Conservation (phyloP, 2,329 filamentous ascomycete species). For the Neospermospora avenae region DNA sequence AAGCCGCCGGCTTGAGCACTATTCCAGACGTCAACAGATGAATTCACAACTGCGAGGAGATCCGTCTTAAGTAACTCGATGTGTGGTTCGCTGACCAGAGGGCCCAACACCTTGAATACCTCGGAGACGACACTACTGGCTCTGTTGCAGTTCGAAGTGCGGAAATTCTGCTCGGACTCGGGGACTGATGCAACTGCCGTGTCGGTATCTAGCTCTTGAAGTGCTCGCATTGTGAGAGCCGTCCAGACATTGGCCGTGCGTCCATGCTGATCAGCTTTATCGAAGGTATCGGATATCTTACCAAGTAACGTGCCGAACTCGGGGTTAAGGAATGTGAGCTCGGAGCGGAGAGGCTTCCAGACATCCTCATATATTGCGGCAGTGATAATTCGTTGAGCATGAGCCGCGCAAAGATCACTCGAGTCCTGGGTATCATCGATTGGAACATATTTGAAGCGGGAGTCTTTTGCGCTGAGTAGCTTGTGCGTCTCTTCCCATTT, state of each 20-base stretch:
- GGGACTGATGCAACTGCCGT: neutral
- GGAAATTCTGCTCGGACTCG: neutral
- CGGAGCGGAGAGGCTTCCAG: slow-evolving; percentile 18
- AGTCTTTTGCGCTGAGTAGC: slow-evolving; percentile 7
- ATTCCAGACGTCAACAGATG: slow-evolving; percentile 17
- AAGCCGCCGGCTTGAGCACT: slow-evolving; percentile 12
- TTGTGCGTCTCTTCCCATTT: slow-evolving; percentile 10
- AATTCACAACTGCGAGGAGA: slow-evolving; percentile 11
- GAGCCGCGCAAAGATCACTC: slow-evolving; percentile 11
- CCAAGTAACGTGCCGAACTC: slow-evolving; percentile 7
- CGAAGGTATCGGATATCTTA: slow-evolving; percentile 10
- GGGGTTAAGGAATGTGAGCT: slow-evolving; percentile 5
- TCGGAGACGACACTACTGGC: slow-evolving; percentile 9
- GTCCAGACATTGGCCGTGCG: slow-evolving; percentile 18
- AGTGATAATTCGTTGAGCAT: slow-evolving; percentile 21
- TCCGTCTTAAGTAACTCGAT: slow-evolving; percentile 5
- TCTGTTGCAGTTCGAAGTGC: neutral
- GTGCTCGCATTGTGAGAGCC: slow-evolving; percentile 20
- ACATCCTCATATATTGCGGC: slow-evolving; percentile 14
- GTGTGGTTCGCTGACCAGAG: slow-evolving; percentile 12
- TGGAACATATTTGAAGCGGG: slow-evolving; percentile 13
- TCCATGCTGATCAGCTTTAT: slow-evolving; percentile 5
- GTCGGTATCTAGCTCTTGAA: slow-evolving; percentile 1
- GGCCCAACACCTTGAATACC: slow-evolving; percentile 1
- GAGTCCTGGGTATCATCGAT: slow-evolving; percentile 18